A percentile compares a stretch with the other conserved stretches of the same genome.
phyloP scores from a whole-genome alignment of 768 basidiomycete genomes.

The Strobilomyces dryophilus region DNA sequence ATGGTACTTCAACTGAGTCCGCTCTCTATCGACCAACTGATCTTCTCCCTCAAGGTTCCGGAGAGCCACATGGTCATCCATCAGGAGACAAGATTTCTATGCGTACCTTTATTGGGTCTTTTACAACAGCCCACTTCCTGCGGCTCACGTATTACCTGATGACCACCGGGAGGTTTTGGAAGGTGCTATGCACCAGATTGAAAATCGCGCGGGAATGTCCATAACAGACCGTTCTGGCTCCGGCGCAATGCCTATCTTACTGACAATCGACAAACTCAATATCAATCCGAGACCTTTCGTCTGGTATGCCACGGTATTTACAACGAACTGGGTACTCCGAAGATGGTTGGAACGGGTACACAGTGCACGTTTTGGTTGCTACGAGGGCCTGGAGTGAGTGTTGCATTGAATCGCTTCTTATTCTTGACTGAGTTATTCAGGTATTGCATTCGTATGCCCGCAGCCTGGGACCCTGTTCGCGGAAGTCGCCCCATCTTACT shows the following conservation, averaged over 20 bases:
- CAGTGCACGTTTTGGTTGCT: slow-evolving; percentile 40
- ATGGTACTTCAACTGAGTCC: slow-evolving; percentile 29
- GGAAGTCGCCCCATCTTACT: slow-evolving; percentile 75
- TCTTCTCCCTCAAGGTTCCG: slow-evolving; percentile 50
- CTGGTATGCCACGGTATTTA: slow-evolving; percentile 53
- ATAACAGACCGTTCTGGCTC: slow-evolving; percentile 60
- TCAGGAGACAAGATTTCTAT: slow-evolving; percentile 58
- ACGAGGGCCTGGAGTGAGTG: slow-evolving; percentile 69
- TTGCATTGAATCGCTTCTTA: background rate
- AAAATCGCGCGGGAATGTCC: slow-evolving; percentile 65
- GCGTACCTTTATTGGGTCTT: slow-evolving; percentile 85
- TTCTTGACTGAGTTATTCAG: slow-evolving; percentile 31
- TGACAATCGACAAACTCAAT: slow-evolving; percentile 76
- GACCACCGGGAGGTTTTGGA: slow-evolving; percentile 50
- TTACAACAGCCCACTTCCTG: slow-evolving; percentile 63
- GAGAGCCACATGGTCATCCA: slow-evolving; percentile 67
- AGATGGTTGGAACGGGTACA: slow-evolving; percentile 40
- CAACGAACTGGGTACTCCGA: slow-evolving; percentile 46
- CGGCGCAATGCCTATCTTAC: slow-evolving; percentile 49
- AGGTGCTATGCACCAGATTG: slow-evolving; percentile 55
- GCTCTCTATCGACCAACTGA: background rate
- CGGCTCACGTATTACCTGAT: slow-evolving; percentile 42
- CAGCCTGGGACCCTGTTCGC: slow-evolving; percentile 53
- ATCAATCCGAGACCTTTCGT: slow-evolving; percentile 64
- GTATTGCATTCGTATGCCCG: slow-evolving; percentile 72